These are phyloP conservation scores for Talaromyces sp. DNA, from an alignment of 2,329 filamentous ascomycete species.

Conservation along the genomic window DNA sequence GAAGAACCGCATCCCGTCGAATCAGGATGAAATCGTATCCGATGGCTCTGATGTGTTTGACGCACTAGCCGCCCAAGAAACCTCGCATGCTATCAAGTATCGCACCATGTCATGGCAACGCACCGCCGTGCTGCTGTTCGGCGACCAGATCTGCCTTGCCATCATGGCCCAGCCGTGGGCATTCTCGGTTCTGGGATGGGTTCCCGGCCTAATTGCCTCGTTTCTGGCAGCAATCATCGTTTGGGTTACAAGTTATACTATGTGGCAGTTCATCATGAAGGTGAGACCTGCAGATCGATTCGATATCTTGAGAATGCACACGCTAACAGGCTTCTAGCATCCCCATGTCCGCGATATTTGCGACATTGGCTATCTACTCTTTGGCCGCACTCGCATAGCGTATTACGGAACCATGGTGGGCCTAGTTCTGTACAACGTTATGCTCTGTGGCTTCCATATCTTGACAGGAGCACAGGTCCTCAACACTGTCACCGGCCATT, in stretches of 20 bases:
- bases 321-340: neutral
- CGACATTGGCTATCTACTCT: slow-evolving; percentile 47
- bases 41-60: neutral
- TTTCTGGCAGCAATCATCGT: slow-evolving; percentile 41
- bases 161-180: slow-evolving; percentile 50
- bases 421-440: slow-evolving; percentile 48
- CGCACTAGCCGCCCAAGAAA: neutral
- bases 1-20: neutral
- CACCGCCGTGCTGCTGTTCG: slow-evolving; percentile 44
- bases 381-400: slow-evolving; percentile 40
- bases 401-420: slow-evolving; percentile 44
- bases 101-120: slow-evolving; percentile 52
- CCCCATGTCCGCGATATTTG: slow-evolving; percentile 14
- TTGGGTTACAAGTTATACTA: slow-evolving; percentile 48
- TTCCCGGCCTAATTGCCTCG: slow-evolving; percentile 46
- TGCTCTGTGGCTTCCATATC: slow-evolving; percentile 49
- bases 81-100: slow-evolving; percentile 46
- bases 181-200: slow-evolving; percentile 40
- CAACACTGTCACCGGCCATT: slow-evolving; percentile 47
- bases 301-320: neutral
- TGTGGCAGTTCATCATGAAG: slow-evolving; percentile 51
- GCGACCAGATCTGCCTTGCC: slow-evolving; percentile 49
- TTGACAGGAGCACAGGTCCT: slow-evolving; percentile 47
- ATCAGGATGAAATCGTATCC: neutral
- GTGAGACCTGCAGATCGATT: slow-evolving; percentile 19